Conservation (phyloP, 139 green algal species). For the Medakamo hakoo region DNA sequence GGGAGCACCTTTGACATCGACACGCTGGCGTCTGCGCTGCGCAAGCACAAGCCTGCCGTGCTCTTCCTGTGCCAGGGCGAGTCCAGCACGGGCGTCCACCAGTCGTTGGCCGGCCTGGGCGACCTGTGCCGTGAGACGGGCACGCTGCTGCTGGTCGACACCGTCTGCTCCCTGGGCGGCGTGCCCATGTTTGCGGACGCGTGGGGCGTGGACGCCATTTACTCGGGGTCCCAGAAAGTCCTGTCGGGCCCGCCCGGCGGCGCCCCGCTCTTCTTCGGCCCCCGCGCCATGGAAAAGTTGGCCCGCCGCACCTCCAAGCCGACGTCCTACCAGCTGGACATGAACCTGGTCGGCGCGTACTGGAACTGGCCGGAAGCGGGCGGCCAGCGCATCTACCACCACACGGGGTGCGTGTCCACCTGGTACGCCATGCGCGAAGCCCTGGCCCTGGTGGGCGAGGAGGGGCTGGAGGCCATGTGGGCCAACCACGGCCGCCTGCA, state of each 20-base stretch:
- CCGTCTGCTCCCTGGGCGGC: conserved; percentile 70
- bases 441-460: conserved; percentile 53
- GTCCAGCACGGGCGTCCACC: conserved; percentile 65
- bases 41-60: conserved; percentile 60
- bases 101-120: conserved; percentile 57
- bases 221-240: conserved; percentile 77
- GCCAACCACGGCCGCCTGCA: conserved; percentile 39
- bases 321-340: conserved; percentile 59
- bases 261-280: conserved; percentile 52
- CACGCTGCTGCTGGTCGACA: conserved; percentile 85
- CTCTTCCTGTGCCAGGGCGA: conserved; percentile 81
- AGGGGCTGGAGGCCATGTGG: conserved; percentile 49
- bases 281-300: conserved; percentile 61
- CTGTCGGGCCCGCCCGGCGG: conserved; percentile 59
- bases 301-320: conserved; percentile 55
- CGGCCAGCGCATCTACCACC: conserved; percentile 58
- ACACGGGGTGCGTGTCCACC: conserved; percentile 47
- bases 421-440: conserved; percentile 81
- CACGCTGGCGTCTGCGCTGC: conserved; percentile 35
- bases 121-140: conserved; percentile 57
- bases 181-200: conserved; percentile 50
- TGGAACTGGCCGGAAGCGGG: conserved; percentile 17
- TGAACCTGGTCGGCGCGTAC: conserved; percentile 63
- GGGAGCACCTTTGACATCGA: conserved; percentile 54
- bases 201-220: conserved; percentile 69